Conservation (phyloP, 495 filamentous ascomycete genomes). For the Tuber umbilicatum region DNA sequence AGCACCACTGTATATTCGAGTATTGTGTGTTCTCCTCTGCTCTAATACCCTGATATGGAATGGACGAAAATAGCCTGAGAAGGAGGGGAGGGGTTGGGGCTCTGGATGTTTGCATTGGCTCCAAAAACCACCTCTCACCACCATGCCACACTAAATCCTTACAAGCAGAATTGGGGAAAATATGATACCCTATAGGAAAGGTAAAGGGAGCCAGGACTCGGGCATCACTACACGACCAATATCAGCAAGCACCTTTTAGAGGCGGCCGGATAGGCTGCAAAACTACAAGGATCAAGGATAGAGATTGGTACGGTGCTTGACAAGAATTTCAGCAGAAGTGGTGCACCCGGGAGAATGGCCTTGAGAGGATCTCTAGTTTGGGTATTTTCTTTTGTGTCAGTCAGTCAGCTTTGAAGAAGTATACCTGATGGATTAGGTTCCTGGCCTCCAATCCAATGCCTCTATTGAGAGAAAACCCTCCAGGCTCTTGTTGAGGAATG, state of each 20-base stretch:
- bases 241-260: background rate
- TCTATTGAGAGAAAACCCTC: too few relatives aligned
- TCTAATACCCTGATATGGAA: background rate
- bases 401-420: too few relatives aligned
- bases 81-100: background rate
- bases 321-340: too few relatives aligned
- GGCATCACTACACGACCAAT: background rate
- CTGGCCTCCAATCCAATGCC: too few relatives aligned
- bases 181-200: constrained; percentile 4
- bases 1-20: too few relatives aligned
- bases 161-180: constrained; percentile 35
- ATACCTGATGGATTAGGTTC: too few relatives aligned
- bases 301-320: too few relatives aligned
- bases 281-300: constrained; percentile 12
- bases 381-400: too few relatives aligned
- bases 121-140: background rate
- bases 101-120: background rate
- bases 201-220: background rate
- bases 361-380: too few relatives aligned
- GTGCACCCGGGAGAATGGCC: too few relatives aligned
- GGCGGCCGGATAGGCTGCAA: constrained; percentile 19
- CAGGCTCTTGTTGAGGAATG: too few relatives aligned
- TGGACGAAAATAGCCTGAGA: background rate
- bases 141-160: constrained; percentile 3
- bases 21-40: background rate